Conservation (phyloP, 306 rosid genomes). For the Benincasa hispida region DNA sequence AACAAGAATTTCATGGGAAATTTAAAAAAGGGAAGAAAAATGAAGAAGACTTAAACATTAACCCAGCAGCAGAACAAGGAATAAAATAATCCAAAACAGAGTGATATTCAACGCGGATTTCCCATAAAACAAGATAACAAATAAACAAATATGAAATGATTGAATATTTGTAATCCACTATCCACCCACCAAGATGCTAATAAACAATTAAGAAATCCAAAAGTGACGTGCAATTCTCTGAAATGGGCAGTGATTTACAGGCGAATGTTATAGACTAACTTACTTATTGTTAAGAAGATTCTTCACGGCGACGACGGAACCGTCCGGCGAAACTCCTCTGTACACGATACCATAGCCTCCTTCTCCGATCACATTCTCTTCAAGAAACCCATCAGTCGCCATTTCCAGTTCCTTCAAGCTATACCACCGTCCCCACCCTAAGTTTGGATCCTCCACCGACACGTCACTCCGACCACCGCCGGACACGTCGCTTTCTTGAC, state of each 20-base stretch:
- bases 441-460: slow-evolving; percentile 44
- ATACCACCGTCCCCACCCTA: slow-evolving; percentile 98
- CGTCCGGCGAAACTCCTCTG: slow-evolving; percentile 58
- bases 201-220: not conserved
- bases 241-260: not conserved
- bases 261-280: slow-evolving; percentile 10
- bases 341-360: slow-evolving; percentile 92
- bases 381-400: slow-evolving; percentile 62
- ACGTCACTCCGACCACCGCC: slow-evolving; percentile 24
- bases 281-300: slow-evolving; percentile 96
- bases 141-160: not conserved
- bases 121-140: not conserved
- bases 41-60: not conserved
- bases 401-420: slow-evolving; percentile 54
- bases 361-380: slow-evolving; percentile 79
- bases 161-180: slow-evolving; percentile 1
- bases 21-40: not conserved
- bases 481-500: slow-evolving; percentile 38
- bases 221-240: not conserved
- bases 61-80: not conserved
- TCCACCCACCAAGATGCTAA: slow-evolving; percentile 1
- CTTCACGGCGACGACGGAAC: slow-evolving; percentile 78
- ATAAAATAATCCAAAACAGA: not conserved
- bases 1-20: not conserved
- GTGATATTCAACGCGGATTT: not conserved